Evolutionary conservation across 192 early-diverging fungal species (phyloP), one percentile per base, ranked within the genome.

Genomic region (Gamsiella multidivaricata): DNA sequence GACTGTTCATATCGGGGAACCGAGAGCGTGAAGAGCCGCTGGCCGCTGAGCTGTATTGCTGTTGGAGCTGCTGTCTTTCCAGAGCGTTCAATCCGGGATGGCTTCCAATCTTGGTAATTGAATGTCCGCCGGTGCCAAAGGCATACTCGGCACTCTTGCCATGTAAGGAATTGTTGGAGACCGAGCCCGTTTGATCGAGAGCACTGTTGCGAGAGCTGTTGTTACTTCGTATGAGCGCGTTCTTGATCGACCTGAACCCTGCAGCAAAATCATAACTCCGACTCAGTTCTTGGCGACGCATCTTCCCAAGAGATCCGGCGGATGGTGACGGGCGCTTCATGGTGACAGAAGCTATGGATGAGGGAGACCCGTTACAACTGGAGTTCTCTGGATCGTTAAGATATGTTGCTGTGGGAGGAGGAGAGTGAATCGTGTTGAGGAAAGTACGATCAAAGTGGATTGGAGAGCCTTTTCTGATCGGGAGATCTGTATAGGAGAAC

Each of bases 401-500:
- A 25, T 65, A 74, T 0, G 70, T 74, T 4, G 70, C 70, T 6
- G 70, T 60, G 2, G 61, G 62, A 7, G 62, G 70, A 2, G 70
- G 70, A 0, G 70, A 74, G 23, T 74, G 63, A 9, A 57, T 58
- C 12, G 63, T 74, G 28, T 65, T 74, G 28, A 74, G 55, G 56
- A 74, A 74, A 2, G 70, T 74, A 11, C 70, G 70, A 45, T 74
- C 70, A 28, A 74, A 74, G 33, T 74, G 70, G 23, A 74, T 74
- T 0, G 70, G 70, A 8, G 70, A 74, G 11, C 70, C 63, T 34
- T 65, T 65, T 8, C 62, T 47, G 5, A 54, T 60, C 12, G 68
- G 58, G 10, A 70, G 12, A 17, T 70, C 68, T 70, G 47, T 26
- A 6, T 22, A 37, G 10, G 34, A 33, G 12, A 15, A 9, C 17